These are phyloP conservation scores for Rugiboletus extremiorientalis DNA, from an alignment of 1,284 basidiomycete genomes.

Conservation along the genomic window DNA sequence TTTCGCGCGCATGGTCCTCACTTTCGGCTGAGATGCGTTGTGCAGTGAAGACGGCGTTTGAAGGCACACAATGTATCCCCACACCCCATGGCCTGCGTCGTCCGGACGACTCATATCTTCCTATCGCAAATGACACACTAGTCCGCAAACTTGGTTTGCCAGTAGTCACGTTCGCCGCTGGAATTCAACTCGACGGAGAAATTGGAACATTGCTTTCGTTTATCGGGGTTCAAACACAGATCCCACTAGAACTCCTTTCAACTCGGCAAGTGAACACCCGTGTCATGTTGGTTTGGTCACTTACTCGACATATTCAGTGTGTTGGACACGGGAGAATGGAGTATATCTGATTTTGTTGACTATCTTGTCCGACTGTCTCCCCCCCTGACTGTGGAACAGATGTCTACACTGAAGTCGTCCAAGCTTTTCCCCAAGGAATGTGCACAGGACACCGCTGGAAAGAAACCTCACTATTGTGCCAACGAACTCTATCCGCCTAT, in stretches of 20 bases:
- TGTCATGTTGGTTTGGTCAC: not conserved
- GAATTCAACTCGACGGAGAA: conserved; percentile 63
- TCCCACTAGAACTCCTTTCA: conserved; percentile 89
- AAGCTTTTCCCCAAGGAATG: conserved; percentile 77
- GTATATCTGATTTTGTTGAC: conserved; percentile 72
- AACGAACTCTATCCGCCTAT: conserved; percentile 72
- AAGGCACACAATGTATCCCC: conserved; percentile 68
- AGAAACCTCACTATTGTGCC: conserved; percentile 56
- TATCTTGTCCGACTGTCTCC: conserved; percentile 88
- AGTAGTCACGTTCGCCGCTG: conserved; percentile 76
- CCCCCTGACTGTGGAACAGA: conserved; percentile 67
- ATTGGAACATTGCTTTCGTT: conserved; percentile 78
- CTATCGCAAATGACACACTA: conserved; percentile 69
- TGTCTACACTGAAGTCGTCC: conserved; percentile 75
- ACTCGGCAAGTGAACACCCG: conserved; percentile 53
- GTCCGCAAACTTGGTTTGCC: conserved; percentile 92
- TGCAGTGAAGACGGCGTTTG: conserved; percentile 59
- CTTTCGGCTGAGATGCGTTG: conserved; percentile 59
- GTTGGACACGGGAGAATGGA: conserved; percentile 88
- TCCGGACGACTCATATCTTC: conserved; percentile 85
- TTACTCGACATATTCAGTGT: conserved; percentile 48
- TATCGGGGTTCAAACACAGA: conserved; percentile 88
- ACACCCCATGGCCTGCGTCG: conserved; percentile 60
- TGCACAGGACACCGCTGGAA: conserved; percentile 30
- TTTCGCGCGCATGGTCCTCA: conserved; percentile 79